A percentile compares a stretch with the other conserved stretches of the same genome.
phyloP scores from a whole-genome alignment of 495 filamentous ascomycete genomes.

The Amphirosellinia nigrospora region DNA sequence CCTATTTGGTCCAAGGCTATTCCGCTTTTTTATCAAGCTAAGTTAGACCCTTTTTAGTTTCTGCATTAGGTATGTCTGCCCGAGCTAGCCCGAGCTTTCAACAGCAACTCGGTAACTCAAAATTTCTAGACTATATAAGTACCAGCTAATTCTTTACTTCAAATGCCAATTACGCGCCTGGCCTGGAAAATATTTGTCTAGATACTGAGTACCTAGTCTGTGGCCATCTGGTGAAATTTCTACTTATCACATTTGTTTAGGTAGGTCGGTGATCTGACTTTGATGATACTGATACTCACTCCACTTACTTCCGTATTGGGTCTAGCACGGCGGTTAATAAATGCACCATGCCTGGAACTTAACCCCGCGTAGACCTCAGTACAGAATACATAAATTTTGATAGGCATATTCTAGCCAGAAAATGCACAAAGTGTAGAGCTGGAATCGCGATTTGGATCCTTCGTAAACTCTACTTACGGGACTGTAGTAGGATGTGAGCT shows the following conservation, averaged over 20 bases:
- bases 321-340: neutral
- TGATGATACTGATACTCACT: no score
- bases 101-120: no score
- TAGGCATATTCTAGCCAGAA: neutral
- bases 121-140: no score
- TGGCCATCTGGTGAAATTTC: neutral
- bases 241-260: neutral
- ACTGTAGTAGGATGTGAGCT: neutral
- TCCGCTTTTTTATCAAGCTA: neutral
- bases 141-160: neutral
- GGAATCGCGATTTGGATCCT: neutral
- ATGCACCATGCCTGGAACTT: neutral
- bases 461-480: neutral
- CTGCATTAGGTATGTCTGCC: neutral
- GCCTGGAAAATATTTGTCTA: no score
- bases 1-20: neutral
- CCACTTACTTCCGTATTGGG: neutral
- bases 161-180: neutral
- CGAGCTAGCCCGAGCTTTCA: neutral
- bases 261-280: neutral
- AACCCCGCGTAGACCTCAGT: neutral
- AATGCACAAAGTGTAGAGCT: neutral
- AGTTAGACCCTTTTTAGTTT: neutral
- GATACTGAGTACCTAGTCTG: no score
- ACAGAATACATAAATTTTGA: neutral